Evolutionary conservation across 2,329 filamentous ascomycete genomes (phyloP).

Genomic region (Sordariomycetes sp.): DNA sequence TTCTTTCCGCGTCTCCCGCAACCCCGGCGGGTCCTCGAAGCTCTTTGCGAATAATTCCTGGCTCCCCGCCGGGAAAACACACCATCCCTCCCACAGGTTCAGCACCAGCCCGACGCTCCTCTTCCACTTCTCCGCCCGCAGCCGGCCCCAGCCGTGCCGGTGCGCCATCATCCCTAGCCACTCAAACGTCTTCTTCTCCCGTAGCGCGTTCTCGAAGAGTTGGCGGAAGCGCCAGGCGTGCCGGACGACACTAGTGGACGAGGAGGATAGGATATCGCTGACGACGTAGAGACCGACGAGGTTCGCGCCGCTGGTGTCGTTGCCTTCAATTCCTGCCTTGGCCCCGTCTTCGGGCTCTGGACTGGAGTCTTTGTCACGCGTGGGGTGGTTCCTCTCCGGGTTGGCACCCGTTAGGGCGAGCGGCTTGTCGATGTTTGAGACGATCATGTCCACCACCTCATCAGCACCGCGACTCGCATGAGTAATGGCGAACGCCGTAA

Average conservation of each 20-base stretch:
- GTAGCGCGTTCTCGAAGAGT: conserved; percentile 63
- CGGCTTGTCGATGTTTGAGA: conserved; percentile 69
- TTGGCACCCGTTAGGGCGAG: conserved; percentile 46
- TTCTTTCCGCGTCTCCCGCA: conserved; percentile 14
- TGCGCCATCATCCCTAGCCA: conserved; percentile 61
- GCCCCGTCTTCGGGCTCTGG: conserved; percentile 20
- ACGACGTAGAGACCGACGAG: conserved; percentile 70
- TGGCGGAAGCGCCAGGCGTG: conserved; percentile 81
- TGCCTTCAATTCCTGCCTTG: conserved; percentile 21
- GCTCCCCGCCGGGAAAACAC: conserved; percentile 58
- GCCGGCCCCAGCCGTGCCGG: conserved; percentile 62
- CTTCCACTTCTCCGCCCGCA: conserved; percentile 77
- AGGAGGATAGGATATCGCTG: conserved; percentile 66
- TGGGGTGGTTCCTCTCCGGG: conserved; percentile 10
- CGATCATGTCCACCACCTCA: conserved; percentile 81
- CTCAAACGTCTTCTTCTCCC: conserved; percentile 57
- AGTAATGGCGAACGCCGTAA: conserved; percentile 79
- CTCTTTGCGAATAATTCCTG: conserved; percentile 57
- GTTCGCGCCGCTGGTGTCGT: conserved; percentile 58
- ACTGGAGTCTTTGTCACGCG: conserved; percentile 41
- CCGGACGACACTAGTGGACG: conserved; percentile 62
- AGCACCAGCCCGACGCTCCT: conserved; percentile 58
- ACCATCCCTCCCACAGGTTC: conserved; percentile 59
- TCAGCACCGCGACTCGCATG: conserved; percentile 76
- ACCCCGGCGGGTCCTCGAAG: conserved; percentile 56